Conservation (phyloP, 108 stramenopile species). For the Licmophora abbreviata region DNA sequence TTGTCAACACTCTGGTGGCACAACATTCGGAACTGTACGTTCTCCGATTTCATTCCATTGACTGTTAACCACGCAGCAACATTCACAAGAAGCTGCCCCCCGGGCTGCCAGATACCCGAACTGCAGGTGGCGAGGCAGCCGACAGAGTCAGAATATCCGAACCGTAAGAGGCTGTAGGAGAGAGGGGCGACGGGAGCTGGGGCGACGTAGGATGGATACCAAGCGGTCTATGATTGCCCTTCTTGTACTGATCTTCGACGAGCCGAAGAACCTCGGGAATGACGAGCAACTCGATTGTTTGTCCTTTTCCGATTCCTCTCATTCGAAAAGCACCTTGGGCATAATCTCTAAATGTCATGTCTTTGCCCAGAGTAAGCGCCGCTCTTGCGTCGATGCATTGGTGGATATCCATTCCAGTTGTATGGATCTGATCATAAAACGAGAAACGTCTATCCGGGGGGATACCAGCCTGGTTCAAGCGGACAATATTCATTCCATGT, state of each 20-base stretch:
- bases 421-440: constrained; percentile 96
- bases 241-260: constrained; percentile 61
- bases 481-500: constrained; percentile 72
- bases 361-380: constrained; percentile 91
- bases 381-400: constrained; percentile 89
- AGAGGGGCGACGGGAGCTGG: constrained; percentile 13
- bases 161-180: constrained; percentile 18
- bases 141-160: constrained; percentile 48
- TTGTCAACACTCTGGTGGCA: constrained; percentile 95
- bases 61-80: constrained; percentile 96
- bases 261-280: constrained; percentile 86
- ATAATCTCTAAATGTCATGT: constrained; percentile 97
- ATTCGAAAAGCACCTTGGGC: constrained; percentile 96
- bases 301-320: constrained; percentile 93
- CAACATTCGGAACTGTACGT: constrained; percentile 94
- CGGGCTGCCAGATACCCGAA: constrained; percentile 7
- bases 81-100: constrained; percentile 69
- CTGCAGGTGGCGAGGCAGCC: constrained; percentile 19
- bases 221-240: constrained; percentile 18
- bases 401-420: constrained; percentile 98
- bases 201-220: constrained; percentile 18
- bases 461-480: constrained; percentile 83
- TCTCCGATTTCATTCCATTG: constrained; percentile 97
- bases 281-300: constrained; percentile 85
- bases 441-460: constrained; percentile 84